A percentile compares a stretch with the other conserved stretches of the same genome.
Evolutionary conservation across 2,329 filamentous ascomycete genomes (phyloP).

Genomic region (Colletotrichum cordylinicola): DNA sequence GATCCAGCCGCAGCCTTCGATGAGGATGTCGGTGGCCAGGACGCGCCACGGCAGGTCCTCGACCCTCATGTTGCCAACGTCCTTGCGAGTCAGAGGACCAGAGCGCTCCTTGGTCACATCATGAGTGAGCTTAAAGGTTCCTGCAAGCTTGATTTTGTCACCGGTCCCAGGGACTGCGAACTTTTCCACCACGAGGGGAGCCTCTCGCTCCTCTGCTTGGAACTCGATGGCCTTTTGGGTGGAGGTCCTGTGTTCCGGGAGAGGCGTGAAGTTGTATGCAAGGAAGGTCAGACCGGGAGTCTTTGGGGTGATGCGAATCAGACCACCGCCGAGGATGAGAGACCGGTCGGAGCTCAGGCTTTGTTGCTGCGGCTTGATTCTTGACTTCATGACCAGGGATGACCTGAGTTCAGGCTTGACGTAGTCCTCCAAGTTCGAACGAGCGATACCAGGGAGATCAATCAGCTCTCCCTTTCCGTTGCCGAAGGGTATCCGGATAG

Average conservation of each 20-base stretch:
- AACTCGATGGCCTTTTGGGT: slow-evolving; percentile 81
- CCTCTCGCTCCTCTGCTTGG: slow-evolving; percentile 66
- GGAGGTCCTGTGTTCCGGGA: slow-evolving; percentile 77
- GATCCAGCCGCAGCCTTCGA: slow-evolving; percentile 94
- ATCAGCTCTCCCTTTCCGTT: slow-evolving; percentile 88
- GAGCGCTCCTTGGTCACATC: slow-evolving; percentile 84
- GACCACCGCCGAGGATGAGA: slow-evolving; percentile 81
- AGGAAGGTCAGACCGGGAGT: slow-evolving; percentile 71
- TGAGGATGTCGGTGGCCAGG: slow-evolving; percentile 80
- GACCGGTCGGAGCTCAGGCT: slow-evolving; percentile 79
- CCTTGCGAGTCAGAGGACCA: slow-evolving; percentile 71
- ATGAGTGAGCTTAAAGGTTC: slow-evolving; percentile 75
- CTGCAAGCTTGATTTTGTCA: slow-evolving; percentile 70
- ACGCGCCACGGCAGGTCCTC: slow-evolving; percentile 80
- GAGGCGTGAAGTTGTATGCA: slow-evolving; percentile 84
- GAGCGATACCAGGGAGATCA: slow-evolving; percentile 85
- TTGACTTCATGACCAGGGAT: slow-evolving; percentile 79
- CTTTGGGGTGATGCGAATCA: slow-evolving; percentile 85
- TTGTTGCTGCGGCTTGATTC: slow-evolving; percentile 75
- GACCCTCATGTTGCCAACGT: slow-evolving; percentile 67
- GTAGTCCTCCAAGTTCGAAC: slow-evolving; percentile 74
- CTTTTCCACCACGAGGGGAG: slow-evolving; percentile 59
- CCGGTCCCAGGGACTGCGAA: slow-evolving; percentile 67
- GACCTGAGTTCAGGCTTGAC: slow-evolving; percentile 70
- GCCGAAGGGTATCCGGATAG: slow-evolving; percentile 91